Percentiles rank a stretch among this genome's conserved stretches.
These are phyloP conservation scores for Syncephalastrum sp. DNA, from an alignment of 371 early-diverging fungal genomes.

Conservation along the genomic window DNA sequence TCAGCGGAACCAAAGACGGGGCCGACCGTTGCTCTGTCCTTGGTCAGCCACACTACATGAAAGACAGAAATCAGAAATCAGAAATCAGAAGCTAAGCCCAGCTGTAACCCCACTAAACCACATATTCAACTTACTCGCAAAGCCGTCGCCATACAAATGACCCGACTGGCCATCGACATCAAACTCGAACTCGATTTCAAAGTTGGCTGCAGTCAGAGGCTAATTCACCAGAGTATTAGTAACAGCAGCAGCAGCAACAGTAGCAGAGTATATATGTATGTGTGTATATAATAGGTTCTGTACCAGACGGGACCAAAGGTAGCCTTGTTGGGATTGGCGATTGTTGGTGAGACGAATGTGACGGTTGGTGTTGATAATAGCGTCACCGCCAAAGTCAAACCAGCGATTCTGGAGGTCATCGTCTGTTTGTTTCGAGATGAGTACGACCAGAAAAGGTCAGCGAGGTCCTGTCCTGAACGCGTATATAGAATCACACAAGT, in stretches of 20 bases:
- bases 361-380: constrained; percentile 69
- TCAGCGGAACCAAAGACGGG: constrained; percentile 92
- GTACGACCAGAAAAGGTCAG: background rate
- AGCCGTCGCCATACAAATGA: constrained; percentile 88
- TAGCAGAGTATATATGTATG: background rate
- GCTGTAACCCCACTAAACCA: too few species aligned
- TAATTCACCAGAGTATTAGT: constrained; percentile 15
- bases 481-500: constrained; percentile 9
- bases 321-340: constrained; percentile 78
- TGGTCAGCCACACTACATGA: constrained; percentile 44
- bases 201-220: constrained; percentile 72
- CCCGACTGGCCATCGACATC: constrained; percentile 70
- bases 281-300: background rate
- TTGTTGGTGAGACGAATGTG: constrained; percentile 87
- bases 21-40: constrained; percentile 52
- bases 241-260: background rate
- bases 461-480: background rate
- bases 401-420: constrained; percentile 69
- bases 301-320: constrained; percentile 81
- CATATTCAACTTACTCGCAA: constrained; percentile 93
- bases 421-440: constrained; percentile 32
- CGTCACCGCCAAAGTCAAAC: constrained; percentile 73
- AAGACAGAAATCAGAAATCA: constrained; percentile 23
- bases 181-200: constrained; percentile 93
- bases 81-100: background rate